Conservation (phyloP, 352 stramenopile genomes). For the Phytophthora tentaculata region DNA sequence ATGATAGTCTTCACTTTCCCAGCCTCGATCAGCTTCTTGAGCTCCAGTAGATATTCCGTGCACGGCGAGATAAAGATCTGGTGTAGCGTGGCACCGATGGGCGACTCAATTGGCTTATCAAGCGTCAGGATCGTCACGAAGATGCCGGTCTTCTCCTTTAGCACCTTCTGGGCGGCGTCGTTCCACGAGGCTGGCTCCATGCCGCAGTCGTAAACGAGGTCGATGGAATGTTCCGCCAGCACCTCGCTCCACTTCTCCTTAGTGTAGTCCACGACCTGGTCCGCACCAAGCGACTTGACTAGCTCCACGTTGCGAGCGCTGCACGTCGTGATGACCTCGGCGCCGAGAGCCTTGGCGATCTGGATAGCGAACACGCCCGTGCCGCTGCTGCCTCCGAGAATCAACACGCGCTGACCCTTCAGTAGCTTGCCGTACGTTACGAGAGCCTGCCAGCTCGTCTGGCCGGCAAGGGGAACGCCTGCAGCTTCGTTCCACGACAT, state of each 20-base stretch:
- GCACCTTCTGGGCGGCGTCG: constrained; percentile 39
- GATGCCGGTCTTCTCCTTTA: constrained; percentile 44
- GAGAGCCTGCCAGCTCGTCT: constrained; percentile 39
- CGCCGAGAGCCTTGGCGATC: constrained; percentile 55
- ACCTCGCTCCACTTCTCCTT: constrained; percentile 51
- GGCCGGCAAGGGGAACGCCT: constrained; percentile 27
- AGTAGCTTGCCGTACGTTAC: constrained; percentile 38
- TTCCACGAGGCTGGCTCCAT: constrained; percentile 37
- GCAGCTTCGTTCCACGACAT: constrained; percentile 49
- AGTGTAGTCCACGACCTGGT: constrained; percentile 63
- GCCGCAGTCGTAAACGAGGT: constrained; percentile 42
- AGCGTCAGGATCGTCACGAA: constrained; percentile 51
- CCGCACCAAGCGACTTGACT: constrained; percentile 52
- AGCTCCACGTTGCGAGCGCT: constrained; percentile 50
- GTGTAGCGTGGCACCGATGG: constrained; percentile 51
- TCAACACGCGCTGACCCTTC: constrained; percentile 43
- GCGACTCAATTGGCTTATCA: constrained; percentile 51
- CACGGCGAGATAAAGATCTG: constrained; percentile 30
- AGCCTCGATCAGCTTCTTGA: constrained; percentile 49
- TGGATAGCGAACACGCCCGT: constrained; percentile 66
- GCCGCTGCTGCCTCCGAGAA: constrained; percentile 55
- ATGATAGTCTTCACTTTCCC: constrained; percentile 48
- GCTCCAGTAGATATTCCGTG: constrained; percentile 29
- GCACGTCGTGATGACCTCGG: constrained; percentile 39
- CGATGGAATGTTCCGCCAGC: constrained; percentile 35